Evolutionary conservation across 805 yeast species (phyloP).

Genomic region (Yamadazyma tumulicola): DNA sequence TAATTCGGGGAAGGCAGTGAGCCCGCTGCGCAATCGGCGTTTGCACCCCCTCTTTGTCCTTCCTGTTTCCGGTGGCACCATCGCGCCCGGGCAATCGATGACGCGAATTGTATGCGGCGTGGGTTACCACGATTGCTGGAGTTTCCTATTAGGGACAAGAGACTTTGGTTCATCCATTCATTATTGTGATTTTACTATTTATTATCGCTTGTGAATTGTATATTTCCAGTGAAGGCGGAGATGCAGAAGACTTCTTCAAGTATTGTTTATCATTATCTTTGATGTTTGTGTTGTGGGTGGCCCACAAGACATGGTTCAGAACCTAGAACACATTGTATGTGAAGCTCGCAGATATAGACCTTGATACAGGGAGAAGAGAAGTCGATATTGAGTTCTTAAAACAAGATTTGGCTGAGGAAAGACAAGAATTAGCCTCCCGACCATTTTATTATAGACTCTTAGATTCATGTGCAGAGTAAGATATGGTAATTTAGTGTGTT

Average conservation of each 20-base stretch:
- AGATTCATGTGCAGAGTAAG: constrained; percentile 33
- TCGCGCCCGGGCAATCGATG: no score
- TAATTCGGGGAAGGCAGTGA: no score
- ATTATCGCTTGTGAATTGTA: constrained; percentile 37
- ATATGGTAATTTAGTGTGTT: no score
- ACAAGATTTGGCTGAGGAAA: constrained; percentile 41
- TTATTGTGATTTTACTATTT: constrained; percentile 25
- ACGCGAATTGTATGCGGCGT: no score
- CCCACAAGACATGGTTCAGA: constrained; percentile 35
- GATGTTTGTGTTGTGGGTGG: constrained; percentile 41
- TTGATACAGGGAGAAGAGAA: constrained; percentile 43
- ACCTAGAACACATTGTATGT: constrained; percentile 28
- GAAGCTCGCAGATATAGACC: constrained; percentile 34
- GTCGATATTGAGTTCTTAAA: constrained; percentile 35
- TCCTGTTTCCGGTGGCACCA: no score
- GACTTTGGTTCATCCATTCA: no score
- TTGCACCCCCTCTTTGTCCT: no score
- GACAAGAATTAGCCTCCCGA: constrained; percentile 19
- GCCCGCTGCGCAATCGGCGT: no score
- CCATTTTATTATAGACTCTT: constrained; percentile 27
- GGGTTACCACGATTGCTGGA: no score
- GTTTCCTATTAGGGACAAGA: no score
- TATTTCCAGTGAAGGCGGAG: no score
- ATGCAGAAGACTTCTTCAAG: constrained; percentile 45
- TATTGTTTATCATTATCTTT: constrained; percentile 48